phyloP scores from a whole-genome alignment of 129 eudicot genomes.

The Lactuca saligna region DNA sequence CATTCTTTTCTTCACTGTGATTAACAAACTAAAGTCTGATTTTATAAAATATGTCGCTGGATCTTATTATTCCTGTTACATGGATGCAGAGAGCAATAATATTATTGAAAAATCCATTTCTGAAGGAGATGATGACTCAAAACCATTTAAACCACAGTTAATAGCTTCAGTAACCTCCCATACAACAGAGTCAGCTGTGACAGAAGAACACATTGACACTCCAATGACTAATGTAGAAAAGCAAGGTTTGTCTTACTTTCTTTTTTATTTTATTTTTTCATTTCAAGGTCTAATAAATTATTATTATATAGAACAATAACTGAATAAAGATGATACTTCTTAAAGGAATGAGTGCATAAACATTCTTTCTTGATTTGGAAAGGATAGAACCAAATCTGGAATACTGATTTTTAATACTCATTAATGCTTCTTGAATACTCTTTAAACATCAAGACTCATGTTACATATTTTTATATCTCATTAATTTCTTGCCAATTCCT shows the following conservation, averaged over 20 bases:
- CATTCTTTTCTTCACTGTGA: no score
- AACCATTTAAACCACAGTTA: conserved; percentile 13
- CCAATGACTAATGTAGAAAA: conserved; percentile 19
- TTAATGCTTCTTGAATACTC: no score
- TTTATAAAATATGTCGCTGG: no score
- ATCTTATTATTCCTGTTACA: neutral
- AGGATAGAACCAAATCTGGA: no score
- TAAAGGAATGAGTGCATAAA: no score
- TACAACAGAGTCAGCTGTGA: conserved; percentile 13
- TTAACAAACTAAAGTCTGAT: no score
- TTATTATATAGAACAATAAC: no score
- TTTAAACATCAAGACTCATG: no score
- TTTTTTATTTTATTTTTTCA: neutral
- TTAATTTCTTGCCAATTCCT: neutral
- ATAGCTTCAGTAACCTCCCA: conserved; percentile 26
- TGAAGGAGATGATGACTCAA: conserved; percentile 23
- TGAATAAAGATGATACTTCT: no score
- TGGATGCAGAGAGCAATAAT: conserved; percentile 37
- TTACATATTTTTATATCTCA: neutral
- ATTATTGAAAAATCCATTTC: conserved; percentile 21
- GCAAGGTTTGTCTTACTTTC: conserved; percentile 31
- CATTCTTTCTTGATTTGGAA: no score
- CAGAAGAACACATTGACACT: conserved; percentile 21
- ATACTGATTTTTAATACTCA: no score
- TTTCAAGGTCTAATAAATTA: no score